Evolutionary conservation across 306 rosid genomes (phyloP).

Genomic region (Dryas octopetala): DNA sequence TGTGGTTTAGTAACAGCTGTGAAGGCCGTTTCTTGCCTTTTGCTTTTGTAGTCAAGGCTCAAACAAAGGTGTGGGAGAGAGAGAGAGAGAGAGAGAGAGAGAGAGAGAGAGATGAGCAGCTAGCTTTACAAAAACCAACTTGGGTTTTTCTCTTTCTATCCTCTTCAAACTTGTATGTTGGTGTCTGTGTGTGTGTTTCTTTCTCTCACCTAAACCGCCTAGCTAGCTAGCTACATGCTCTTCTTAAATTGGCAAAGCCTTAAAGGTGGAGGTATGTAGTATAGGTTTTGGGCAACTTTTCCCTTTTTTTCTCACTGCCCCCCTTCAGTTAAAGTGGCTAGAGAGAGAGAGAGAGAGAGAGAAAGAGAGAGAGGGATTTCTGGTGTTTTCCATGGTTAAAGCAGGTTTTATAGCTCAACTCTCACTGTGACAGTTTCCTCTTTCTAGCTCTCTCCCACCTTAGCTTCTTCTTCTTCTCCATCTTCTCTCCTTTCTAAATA

Average conservation of each 20-base stretch:
- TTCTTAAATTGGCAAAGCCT: constrained; percentile 45
- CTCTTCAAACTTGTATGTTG: neutral
- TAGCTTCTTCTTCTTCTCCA: constrained; percentile 7
- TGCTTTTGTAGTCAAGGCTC: constrained; percentile 85
- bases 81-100: constrained; percentile 24
- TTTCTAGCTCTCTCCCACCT: constrained; percentile 28
- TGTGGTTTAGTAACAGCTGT: constrained; percentile 52
- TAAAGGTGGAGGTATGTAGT: constrained; percentile 46
- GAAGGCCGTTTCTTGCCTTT: constrained; percentile 72
- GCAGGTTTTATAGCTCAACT: constrained; percentile 58
- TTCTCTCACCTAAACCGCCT: constrained; percentile 48
- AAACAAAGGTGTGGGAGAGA: constrained; percentile 51
- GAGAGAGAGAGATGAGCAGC: constrained; percentile 23
- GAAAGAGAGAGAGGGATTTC: constrained; percentile 36
- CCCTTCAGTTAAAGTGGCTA: constrained; percentile 73
- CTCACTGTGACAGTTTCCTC: constrained; percentile 43
- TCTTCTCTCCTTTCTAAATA: neutral
- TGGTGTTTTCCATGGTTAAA: constrained; percentile 58
- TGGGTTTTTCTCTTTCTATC: constrained; percentile 28
- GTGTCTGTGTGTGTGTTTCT: constrained; percentile 16
- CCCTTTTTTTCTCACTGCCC: constrained; percentile 33
- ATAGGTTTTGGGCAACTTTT: constrained; percentile 52
- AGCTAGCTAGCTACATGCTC: constrained; percentile 30
- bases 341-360: constrained; percentile 27
- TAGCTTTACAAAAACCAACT: constrained; percentile 34